phyloP scores from a whole-genome alignment of 2,329 filamentous ascomycete species.

The Fonsecaea nubica region DNA sequence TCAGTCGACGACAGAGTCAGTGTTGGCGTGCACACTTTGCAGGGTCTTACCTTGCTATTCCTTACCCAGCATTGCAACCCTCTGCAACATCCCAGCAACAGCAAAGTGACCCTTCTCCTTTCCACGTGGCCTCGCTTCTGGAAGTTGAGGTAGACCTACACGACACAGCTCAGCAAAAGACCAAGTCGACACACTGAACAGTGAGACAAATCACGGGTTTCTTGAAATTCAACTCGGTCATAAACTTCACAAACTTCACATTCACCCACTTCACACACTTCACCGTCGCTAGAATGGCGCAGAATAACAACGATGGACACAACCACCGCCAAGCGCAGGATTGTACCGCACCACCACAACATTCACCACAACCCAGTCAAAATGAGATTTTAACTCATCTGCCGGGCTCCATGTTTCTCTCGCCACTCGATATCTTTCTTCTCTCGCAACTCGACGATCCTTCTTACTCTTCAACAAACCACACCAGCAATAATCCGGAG shows the following conservation, averaged over 20 bases:
- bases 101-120: background rate
- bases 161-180: background rate
- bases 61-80: background rate
- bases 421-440: background rate
- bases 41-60: background rate
- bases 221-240: background rate
- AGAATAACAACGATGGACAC: background rate
- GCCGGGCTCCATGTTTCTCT: background rate
- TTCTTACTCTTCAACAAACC: no score
- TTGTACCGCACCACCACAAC: background rate
- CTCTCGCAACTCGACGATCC: background rate
- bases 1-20: background rate
- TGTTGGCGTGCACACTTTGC: background rate
- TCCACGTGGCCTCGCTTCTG: background rate
- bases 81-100: background rate
- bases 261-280: background rate
- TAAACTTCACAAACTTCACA: conserved; percentile 1
- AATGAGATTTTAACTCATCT: background rate
- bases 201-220: background rate
- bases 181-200: background rate
- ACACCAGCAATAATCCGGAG: background rate
- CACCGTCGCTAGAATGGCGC: conserved; percentile 7
- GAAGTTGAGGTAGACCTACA: background rate
- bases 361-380: background rate
- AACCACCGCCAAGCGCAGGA: background rate